Percentiles rank a stretch among this genome's conserved stretches.
These are phyloP conservation scores for Plasmodium inui DNA, from an alignment of 169 alveolate genomes.

Conservation along the genomic window DNA sequence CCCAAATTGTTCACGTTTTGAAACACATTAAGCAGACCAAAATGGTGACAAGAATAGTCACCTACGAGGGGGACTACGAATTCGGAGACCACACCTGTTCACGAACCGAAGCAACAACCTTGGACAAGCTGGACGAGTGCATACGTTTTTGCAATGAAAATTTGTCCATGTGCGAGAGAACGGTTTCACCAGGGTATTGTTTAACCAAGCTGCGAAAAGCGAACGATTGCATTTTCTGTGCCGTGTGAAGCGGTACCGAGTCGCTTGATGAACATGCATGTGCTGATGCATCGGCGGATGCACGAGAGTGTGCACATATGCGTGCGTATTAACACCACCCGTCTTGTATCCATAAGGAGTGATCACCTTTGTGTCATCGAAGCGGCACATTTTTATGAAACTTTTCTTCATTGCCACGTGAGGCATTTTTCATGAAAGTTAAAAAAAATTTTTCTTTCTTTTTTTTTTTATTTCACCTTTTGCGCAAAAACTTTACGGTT, in stretches of 20 bases:
- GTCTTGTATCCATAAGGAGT: background rate
- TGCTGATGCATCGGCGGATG: background rate
- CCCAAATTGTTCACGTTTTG: background rate
- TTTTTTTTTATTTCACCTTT: background rate
- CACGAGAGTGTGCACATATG: background rate
- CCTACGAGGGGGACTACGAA: background rate
- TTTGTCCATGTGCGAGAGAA: background rate
- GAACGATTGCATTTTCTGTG: conserved; percentile 20
- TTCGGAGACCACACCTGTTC: background rate
- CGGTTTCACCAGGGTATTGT: conserved; percentile 11
- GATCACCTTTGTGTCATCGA: background rate
- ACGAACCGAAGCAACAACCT: background rate
- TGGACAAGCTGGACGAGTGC: conserved; percentile 1
- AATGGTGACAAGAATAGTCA: background rate
- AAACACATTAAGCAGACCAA: background rate
- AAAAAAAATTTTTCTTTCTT: background rate
- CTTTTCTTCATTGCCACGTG: background rate
- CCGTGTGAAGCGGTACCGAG: background rate
- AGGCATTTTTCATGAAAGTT: background rate
- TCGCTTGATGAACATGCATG: background rate
- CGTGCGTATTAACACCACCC: background rate
- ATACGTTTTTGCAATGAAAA: background rate
- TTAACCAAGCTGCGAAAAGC: background rate
- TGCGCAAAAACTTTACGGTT: background rate
- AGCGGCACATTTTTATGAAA: background rate